Evolutionary conservation across 495 filamentous ascomycete genomes (phyloP).

Genomic region (Haplographium delicatum): DNA sequence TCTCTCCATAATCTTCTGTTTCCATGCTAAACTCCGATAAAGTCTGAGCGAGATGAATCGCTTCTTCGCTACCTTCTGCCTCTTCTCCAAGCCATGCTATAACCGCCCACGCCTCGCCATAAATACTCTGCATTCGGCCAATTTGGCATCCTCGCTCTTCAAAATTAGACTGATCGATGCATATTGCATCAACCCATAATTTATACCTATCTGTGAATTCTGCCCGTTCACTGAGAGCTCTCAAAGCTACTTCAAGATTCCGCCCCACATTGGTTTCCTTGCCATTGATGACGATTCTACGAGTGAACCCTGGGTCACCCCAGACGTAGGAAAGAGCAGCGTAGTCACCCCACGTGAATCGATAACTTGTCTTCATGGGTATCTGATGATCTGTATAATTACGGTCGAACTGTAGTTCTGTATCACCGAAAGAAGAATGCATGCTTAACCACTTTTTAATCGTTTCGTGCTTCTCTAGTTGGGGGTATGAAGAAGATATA

Average conservation of each 20-base stretch:
- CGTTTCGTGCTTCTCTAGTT: not conserved
- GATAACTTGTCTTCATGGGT: not conserved
- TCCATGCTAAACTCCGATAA: not conserved
- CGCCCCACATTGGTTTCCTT: not conserved
- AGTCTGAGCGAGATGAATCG: not conserved
- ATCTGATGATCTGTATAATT: not conserved
- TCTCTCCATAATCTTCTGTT: not conserved
- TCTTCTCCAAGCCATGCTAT: constrained; percentile 26
- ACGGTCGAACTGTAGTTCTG: not conserved
- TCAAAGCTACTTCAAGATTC: constrained; percentile 11
- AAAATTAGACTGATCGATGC: constrained; percentile 32
- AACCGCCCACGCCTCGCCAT: constrained; percentile 20
- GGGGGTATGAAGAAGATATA: not conserved
- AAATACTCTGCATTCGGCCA: constrained; percentile 29
- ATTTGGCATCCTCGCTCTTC: constrained; percentile 28
- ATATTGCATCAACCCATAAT: constrained; percentile 35
- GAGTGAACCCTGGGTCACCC: not conserved
- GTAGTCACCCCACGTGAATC: constrained; percentile 14
- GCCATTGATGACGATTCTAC: constrained; percentile 11
- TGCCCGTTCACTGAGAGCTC: not conserved
- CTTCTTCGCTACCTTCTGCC: constrained; percentile 1
- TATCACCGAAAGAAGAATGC: not conserved
- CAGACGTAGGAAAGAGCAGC: constrained; percentile 16
- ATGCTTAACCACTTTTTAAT: not conserved
- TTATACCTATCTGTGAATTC: not conserved